Evolutionary conservation across 345 rosid species (phyloP), one percentile per base, ranked within the genome.

Genomic region (Mangifera indica): DNA sequence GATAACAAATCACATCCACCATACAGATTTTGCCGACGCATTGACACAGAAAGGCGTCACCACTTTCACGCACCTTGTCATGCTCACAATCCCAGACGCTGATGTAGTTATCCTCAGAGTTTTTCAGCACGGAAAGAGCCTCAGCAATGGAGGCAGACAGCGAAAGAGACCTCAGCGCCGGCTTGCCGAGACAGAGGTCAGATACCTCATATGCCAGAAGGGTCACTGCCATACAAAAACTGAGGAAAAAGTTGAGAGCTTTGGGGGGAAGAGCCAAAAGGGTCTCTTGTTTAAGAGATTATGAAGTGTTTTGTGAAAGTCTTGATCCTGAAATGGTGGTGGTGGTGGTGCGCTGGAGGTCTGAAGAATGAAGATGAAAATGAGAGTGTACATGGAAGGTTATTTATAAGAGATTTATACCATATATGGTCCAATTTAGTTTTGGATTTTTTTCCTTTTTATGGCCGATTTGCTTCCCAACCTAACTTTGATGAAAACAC

Each of bases 151-250:
- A 72, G 48, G 93, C 78, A 40, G 89, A 61, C 70, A 73, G 66
- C 25, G 93, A 69, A 32, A 95, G 90, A 48, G 87, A 83, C 76
- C 79, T 83, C 80, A 95, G 79, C 0, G 97, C 87, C 13, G 98
- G 99, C 82, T 95, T 95, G 72, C 98, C 99, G 34, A 95, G 87
- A 74, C 99, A 95, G 79, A 95, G 93, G 79, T 95, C 97, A 45
- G 98, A 87, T 70, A 94, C 80, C 66, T 85, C 86, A 34, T 78
- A 84, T 0, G 86, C 78, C 69, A 85, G 83, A 51, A 91, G 79
- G 59, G 88, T 85, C 80, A 79, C 80, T 88, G 96, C 94, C 98
- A 90, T 93, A 66, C 84, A 89, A 87, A 61, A 67, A 69, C 34
- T 20, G 20, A 60, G 1, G 12, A 22, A 40, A 18, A 0, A 14